A percentile compares a stretch with the other conserved stretches of the same genome.
phyloP scores from a whole-genome alignment of 2,329 filamentous ascomycete genomes.

The Xylariaceae sp. region DNA sequence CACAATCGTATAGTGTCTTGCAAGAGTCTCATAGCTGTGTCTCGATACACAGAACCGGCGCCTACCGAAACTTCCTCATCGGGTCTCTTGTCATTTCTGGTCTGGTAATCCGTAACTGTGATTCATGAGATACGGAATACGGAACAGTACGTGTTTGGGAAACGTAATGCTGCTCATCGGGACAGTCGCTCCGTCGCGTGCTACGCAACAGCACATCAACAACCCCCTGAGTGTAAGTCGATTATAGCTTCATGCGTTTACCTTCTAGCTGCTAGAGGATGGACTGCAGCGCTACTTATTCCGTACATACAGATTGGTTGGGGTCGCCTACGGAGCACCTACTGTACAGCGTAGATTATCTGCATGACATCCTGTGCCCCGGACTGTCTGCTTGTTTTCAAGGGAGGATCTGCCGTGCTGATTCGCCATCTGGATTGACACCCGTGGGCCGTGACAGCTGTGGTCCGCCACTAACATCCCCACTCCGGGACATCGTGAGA shows the following conservation, averaged over 20 bases:
- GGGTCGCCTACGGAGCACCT: slow-evolving; percentile 9
- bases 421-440: background rate
- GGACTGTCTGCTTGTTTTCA: background rate
- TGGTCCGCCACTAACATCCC: background rate
- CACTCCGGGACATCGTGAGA: background rate
- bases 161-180: background rate
- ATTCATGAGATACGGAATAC: too few species aligned
- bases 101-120: background rate
- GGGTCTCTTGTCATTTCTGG: slow-evolving; percentile 6
- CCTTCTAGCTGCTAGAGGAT: background rate
- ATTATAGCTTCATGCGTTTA: too few species aligned
- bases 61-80: slow-evolving; percentile 14
- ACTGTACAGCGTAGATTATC: background rate
- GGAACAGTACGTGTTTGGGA: background rate
- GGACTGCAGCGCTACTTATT: background rate
- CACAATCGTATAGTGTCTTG: background rate
- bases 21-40: slow-evolving; percentile 22
- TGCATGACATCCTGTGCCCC: slow-evolving; percentile 17
- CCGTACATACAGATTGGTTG: slow-evolving; percentile 2
- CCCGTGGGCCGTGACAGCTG: background rate
- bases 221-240: too few species aligned
- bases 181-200: background rate
- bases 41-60: slow-evolving; percentile 25
- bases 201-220: background rate
- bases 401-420: background rate